These are phyloP conservation scores for Coniochaeta sp. DNA, from an alignment of 2,329 filamentous ascomycete genomes.

Conservation along the genomic window DNA sequence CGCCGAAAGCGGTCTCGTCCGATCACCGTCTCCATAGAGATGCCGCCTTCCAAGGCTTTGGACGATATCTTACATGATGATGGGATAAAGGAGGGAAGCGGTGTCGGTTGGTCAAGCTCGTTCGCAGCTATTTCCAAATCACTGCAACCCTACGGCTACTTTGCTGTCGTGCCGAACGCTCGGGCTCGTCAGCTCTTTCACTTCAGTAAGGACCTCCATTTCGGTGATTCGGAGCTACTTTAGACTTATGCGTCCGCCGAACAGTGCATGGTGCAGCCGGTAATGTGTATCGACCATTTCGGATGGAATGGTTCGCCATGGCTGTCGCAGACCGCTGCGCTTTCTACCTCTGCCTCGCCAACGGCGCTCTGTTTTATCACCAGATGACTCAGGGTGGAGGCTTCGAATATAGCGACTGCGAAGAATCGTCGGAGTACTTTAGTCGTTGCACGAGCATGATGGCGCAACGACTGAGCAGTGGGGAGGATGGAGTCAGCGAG, in stretches of 20 bases:
- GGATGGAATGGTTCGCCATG: neutral
- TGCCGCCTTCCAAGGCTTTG: neutral
- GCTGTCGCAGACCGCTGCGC: neutral
- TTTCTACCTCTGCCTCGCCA: neutral
- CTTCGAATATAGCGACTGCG: neutral
- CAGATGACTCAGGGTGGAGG: neutral
- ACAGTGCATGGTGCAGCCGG: neutral
- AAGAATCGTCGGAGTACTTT: neutral
- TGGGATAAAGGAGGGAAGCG: neutral
- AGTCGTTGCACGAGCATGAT: neutral
- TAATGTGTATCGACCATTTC: neutral
- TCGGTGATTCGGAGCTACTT: neutral
- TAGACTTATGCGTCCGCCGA: neutral
- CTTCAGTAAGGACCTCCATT: neutral
- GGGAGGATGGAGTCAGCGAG: neutral
- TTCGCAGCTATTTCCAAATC: neutral
- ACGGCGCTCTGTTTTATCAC: neutral
- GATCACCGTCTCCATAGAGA: neutral
- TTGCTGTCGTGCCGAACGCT: neutral
- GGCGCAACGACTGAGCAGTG: neutral
- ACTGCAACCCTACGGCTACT: neutral
- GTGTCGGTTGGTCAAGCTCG: neutral
- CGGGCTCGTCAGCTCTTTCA: neutral
- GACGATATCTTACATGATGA: neutral
- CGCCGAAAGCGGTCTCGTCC: neutral